These are phyloP conservation scores for Prunus kanzakura DNA, from an alignment of 306 rosid species.

Conservation along the genomic window DNA sequence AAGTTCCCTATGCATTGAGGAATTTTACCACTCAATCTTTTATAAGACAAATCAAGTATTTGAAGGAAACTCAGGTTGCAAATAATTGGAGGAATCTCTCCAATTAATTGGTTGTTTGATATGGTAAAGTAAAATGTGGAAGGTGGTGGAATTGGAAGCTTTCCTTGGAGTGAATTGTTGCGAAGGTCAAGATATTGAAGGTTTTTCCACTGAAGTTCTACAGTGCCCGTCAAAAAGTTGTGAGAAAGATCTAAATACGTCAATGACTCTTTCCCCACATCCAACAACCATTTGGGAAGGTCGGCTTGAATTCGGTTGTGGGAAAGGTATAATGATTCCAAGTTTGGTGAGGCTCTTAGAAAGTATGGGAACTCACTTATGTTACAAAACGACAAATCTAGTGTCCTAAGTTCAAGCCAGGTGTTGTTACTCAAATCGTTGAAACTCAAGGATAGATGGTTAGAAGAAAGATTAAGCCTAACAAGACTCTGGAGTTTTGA, in stretches of 20 bases:
- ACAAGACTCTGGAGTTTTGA: not conserved
- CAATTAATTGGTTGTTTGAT: not conserved
- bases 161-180: not conserved
- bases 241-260: not conserved
- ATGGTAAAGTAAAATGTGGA: too few species aligned
- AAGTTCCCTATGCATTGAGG: too few species aligned
- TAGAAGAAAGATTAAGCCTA: not conserved
- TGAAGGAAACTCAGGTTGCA: too few species aligned
- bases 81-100: not conserved
- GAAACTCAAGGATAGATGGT: not conserved
- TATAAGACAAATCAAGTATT: too few species aligned
- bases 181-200: not conserved
- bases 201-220: too few species aligned
- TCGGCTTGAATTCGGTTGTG: too few species aligned
- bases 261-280: not conserved
- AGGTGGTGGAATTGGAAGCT: too few species aligned
- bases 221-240: not conserved
- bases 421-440: too few species aligned
- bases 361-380: conserved; percentile 5
- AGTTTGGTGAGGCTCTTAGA: not conserved
- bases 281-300: not conserved
- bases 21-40: too few species aligned
- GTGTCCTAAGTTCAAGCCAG: not conserved
- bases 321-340: too few species aligned
- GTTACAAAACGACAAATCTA: not conserved